Percentiles rank a stretch among this genome's conserved stretches.
phyloP scores from a whole-genome alignment of 202 grass and related monocot genomes.

The Musa balbisiana region DNA sequence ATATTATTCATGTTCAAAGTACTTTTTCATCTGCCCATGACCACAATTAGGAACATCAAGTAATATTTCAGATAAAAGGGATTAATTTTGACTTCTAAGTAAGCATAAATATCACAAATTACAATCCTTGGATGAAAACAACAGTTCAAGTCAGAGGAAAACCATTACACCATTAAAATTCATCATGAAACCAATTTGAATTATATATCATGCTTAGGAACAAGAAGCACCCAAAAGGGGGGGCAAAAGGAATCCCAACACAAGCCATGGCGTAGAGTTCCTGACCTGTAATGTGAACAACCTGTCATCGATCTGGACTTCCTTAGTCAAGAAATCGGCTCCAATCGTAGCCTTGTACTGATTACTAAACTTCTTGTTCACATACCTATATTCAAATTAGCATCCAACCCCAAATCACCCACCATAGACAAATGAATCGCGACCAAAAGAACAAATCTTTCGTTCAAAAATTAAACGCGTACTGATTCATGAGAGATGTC shows the following conservation, averaged over 20 bases:
- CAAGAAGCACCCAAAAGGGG: background rate
- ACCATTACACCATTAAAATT: background rate
- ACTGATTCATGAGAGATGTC: constrained; percentile 84
- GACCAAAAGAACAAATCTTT: background rate
- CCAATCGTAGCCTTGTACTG: constrained; percentile 11
- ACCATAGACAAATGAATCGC: background rate
- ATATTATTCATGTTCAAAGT: too few relatives aligned
- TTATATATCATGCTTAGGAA: background rate
- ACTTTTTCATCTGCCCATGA: too few relatives aligned
- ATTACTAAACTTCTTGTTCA: constrained; percentile 18
- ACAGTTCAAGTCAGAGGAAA: too few relatives aligned
- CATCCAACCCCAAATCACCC: background rate
- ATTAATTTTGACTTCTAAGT: too few relatives aligned
- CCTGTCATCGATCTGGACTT: constrained; percentile 11
- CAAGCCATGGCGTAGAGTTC: background rate
- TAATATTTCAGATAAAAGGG: too few relatives aligned
- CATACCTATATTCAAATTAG: constrained; percentile 3
- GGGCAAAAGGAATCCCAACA: background rate
- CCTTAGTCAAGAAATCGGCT: constrained; percentile 21
- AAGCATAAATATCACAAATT: too few relatives aligned
- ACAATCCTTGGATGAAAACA: too few relatives aligned
- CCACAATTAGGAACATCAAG: too few relatives aligned
- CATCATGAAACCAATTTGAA: background rate
- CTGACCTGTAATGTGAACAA: constrained; percentile 14
- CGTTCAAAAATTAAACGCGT: background rate